Percentiles rank a stretch among this genome's conserved stretches.
phyloP scores from a whole-genome alignment of 78 protist genomes.

The Cavenderia fasciculata region DNA sequence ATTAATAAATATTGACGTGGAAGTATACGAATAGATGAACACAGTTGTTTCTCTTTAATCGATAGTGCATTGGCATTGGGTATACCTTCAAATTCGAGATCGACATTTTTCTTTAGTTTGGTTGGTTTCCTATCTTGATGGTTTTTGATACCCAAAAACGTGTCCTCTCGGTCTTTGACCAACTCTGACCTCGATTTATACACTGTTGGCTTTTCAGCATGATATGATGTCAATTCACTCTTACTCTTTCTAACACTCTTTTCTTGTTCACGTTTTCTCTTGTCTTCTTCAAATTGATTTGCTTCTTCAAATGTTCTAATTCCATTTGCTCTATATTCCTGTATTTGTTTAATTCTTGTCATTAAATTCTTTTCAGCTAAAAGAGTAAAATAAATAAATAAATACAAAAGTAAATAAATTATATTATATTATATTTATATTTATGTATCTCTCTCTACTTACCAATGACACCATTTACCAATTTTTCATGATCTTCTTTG shows the following conservation, averaged over 20 bases:
- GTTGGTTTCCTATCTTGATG: neutral
- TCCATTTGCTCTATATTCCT: conserved; percentile 57
- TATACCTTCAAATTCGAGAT: conserved; percentile 55
- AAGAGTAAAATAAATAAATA: neutral
- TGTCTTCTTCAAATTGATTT: conserved; percentile 38
- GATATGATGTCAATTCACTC: conserved; percentile 12
- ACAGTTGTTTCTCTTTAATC: conserved; percentile 65
- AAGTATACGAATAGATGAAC: conserved; percentile 20
- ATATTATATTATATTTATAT: too few relatives aligned
- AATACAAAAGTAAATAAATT: too few relatives aligned
- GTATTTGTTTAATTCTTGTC: conserved; percentile 32
- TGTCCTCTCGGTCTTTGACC: conserved; percentile 38
- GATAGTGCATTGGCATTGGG: conserved; percentile 57
- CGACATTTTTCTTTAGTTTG: conserved; percentile 1
- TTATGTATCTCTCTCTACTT: neutral
- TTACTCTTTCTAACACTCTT: conserved; percentile 8
- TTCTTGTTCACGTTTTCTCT: conserved; percentile 38
- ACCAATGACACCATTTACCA: conserved; percentile 49
- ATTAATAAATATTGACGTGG: conserved; percentile 76
- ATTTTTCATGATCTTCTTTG: conserved; percentile 58
- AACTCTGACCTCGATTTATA: conserved; percentile 7
- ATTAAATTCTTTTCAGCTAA: conserved; percentile 38
- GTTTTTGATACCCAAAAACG: conserved; percentile 5
- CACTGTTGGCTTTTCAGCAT: neutral
- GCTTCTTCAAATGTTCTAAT: conserved; percentile 22